phyloP scores from a whole-genome alignment of 2,329 filamentous ascomycete species.

The Pseudocercospora pini-densiflorae region DNA sequence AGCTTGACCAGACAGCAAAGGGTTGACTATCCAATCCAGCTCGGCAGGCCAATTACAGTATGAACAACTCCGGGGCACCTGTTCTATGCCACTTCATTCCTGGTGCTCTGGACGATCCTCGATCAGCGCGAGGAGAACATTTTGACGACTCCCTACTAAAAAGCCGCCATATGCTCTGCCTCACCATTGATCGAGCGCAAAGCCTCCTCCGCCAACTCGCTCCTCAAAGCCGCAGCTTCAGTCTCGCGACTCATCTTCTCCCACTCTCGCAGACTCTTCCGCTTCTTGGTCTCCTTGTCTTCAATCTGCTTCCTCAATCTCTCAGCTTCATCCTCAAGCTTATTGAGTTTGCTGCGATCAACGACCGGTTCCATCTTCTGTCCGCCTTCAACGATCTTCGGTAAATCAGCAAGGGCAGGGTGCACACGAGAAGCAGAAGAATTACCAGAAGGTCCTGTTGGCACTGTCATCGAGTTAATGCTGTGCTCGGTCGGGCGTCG shows the following conservation, averaged over 20 bases:
- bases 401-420: conserved; percentile 48
- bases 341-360: conserved; percentile 49
- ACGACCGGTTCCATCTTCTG: conserved; percentile 47
- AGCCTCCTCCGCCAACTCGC: conserved; percentile 53
- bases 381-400: conserved; percentile 51
- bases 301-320: conserved; percentile 52
- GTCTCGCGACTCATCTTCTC: conserved; percentile 50
- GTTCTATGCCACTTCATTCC: not conserved
- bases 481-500: conserved; percentile 29
- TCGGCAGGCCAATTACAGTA: not conserved
- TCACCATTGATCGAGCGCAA: conserved; percentile 41
- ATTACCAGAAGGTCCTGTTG: conserved; percentile 9
- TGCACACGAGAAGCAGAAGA: conserved; percentile 26
- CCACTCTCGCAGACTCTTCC: conserved; percentile 52
- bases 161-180: conserved; percentile 33
- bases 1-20: not conserved
- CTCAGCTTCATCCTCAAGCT: conserved; percentile 53
- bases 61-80: not conserved
- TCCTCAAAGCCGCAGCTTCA: conserved; percentile 49
- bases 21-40: not conserved
- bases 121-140: not conserved
- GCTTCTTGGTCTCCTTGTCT: conserved; percentile 51
- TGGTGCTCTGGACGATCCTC: not conserved
- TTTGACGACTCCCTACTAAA: conserved; percentile 26
- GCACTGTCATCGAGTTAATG: conserved; percentile 13